Evolutionary conservation across 148 eudicot genomes (phyloP).

Genomic region (Rhododendron williamsianum): DNA sequence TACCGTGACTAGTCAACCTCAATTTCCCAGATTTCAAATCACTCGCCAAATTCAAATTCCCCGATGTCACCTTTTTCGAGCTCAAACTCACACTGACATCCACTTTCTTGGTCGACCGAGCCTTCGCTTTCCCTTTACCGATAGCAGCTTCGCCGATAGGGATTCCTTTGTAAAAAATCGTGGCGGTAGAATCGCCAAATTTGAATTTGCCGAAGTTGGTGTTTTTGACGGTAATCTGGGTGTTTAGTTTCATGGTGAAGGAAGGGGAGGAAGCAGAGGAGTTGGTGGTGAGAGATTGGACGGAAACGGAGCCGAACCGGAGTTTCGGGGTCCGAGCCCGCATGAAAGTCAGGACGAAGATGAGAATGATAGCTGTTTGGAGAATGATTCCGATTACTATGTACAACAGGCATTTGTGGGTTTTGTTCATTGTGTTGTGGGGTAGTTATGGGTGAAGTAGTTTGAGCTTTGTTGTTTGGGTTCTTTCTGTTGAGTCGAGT

Average conservation of each 20-base stretch:
- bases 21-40: conserved; percentile 17
- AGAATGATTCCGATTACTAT: neutral
- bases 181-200: neutral
- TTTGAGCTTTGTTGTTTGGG: neutral
- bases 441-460: neutral
- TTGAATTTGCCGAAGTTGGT: conserved; percentile 6
- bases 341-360: conserved; percentile 4
- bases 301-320: neutral
- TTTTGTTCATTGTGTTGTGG: neutral
- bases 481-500: neutral
- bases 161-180: neutral
- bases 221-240: conserved; percentile 19
- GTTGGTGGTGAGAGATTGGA: neutral
- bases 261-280: neutral
- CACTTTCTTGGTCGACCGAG: conserved; percentile 18
- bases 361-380: neutral
- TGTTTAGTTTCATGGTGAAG: conserved; percentile 13
- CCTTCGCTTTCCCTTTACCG: neutral
- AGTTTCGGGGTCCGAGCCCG: conserved; percentile 1
- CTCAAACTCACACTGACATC: conserved; percentile 1
- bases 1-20: neutral
- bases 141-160: neutral
- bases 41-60: neutral
- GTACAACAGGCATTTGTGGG: neutral
- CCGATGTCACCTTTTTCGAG: neutral